A percentile compares a stretch with the other conserved stretches of the same genome.
These are phyloP conservation scores for Amniculicola lignicola DNA, from an alignment of 495 filamentous ascomycete species.

Conservation along the genomic window DNA sequence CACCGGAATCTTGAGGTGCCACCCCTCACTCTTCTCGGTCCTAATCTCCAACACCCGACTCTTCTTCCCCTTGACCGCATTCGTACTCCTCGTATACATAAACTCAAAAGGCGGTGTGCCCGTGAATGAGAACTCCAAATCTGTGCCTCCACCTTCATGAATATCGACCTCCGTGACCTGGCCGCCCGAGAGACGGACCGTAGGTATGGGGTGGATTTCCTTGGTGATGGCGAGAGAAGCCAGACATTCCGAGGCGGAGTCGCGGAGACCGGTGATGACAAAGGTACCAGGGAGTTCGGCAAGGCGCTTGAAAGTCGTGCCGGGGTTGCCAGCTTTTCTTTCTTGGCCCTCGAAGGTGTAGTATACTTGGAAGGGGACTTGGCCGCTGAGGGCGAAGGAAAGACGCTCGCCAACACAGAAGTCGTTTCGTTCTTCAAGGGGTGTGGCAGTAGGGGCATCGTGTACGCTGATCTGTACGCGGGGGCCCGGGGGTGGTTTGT, in stretches of 20 bases:
- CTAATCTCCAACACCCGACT: slow-evolving; percentile 80
- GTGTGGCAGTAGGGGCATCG: slow-evolving; percentile 84
- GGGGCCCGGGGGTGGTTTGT: slow-evolving; percentile 54
- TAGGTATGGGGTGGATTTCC: slow-evolving; percentile 84
- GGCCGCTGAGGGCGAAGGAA: slow-evolving; percentile 82
- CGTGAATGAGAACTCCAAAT: slow-evolving; percentile 89
- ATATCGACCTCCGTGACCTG: slow-evolving; percentile 78
- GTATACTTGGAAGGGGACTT: slow-evolving; percentile 85
- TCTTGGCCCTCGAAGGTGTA: slow-evolving; percentile 79
- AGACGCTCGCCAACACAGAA: slow-evolving; percentile 96
- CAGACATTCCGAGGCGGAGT: slow-evolving; percentile 78
- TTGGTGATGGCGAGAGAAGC: slow-evolving; percentile 72
- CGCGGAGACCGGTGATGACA: slow-evolving; percentile 76
- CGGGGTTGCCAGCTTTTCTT: slow-evolving; percentile 71
- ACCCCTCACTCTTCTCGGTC: slow-evolving; percentile 76
- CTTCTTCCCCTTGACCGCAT: slow-evolving; percentile 58
- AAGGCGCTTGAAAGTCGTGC: slow-evolving; percentile 81
- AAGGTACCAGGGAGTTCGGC: slow-evolving; percentile 88
- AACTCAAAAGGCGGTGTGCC: slow-evolving; percentile 97
- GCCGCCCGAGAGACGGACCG: slow-evolving; percentile 82
- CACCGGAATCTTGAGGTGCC: slow-evolving; percentile 73
- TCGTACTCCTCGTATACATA: slow-evolving; percentile 88
- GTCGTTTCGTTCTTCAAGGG: slow-evolving; percentile 78
- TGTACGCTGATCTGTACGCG: slow-evolving; percentile 84
- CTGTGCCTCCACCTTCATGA: slow-evolving; percentile 89